Conservation (phyloP, 202 grass and related monocot species). For the Schoenoplectus tabernaemontani region DNA sequence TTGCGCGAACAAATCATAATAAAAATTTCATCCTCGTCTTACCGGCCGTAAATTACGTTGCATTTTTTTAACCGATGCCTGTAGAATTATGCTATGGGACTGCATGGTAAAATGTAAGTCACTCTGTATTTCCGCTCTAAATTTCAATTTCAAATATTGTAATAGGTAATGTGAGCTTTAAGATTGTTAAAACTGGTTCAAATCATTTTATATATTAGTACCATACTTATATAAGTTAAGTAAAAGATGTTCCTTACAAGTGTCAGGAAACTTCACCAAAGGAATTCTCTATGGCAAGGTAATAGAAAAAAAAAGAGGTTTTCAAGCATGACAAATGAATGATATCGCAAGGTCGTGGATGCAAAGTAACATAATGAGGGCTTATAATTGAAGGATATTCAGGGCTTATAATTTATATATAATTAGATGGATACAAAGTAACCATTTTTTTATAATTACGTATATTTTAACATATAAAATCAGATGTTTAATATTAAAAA, state of each 20-base stretch:
- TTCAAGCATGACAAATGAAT: no score
- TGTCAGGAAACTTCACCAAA: no score
- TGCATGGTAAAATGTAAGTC: background rate
- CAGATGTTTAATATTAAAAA: no score
- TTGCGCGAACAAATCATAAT: background rate
- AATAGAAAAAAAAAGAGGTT: no score
- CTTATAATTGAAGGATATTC: no score
- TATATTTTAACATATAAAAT: no score
- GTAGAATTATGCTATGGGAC: background rate
- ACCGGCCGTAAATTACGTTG: background rate
- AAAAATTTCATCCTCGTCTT: background rate
- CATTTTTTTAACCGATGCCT: background rate
- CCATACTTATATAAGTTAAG: background rate
- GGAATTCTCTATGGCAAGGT: no score
- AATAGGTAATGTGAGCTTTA: background rate
- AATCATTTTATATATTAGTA: background rate
- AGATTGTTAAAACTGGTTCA: background rate
- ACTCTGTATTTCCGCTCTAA: background rate
- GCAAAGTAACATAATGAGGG: no score
- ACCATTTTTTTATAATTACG: no score
- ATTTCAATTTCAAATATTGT: background rate
- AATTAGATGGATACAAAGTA: no score
- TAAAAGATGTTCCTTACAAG: background rate
- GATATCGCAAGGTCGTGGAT: no score
- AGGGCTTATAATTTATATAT: no score